Conservation (phyloP, 2,329 filamentous ascomycete species). For the Penicillium capsulatum region DNA sequence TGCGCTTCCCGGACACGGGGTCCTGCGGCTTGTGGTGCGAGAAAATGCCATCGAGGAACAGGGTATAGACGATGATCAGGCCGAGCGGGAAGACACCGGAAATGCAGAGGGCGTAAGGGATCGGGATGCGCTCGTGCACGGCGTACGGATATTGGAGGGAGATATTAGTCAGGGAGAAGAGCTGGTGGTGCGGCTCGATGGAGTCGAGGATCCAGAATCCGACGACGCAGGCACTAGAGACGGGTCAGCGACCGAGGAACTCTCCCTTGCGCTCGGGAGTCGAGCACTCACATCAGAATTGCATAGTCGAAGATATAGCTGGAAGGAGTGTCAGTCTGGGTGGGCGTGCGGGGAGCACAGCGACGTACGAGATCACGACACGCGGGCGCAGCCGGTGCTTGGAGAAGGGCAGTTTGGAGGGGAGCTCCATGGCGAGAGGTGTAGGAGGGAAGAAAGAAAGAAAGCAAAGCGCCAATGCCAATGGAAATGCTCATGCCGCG, state of each 20-base stretch:
- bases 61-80: conserved; percentile 54
- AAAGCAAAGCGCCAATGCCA: neutral
- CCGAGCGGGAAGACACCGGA: conserved; percentile 48
- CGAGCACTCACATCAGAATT: conserved; percentile 55
- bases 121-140: conserved; percentile 52
- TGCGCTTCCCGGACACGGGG: conserved; percentile 34
- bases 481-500: neutral
- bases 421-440: conserved; percentile 19
- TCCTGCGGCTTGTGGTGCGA: conserved; percentile 46
- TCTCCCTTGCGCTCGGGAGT: no score
- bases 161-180: conserved; percentile 54
- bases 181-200: conserved; percentile 54
- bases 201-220: conserved; percentile 53
- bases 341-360: conserved; percentile 1
- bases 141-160: conserved; percentile 58
- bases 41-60: conserved; percentile 57
- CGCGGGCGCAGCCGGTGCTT: conserved; percentile 50
- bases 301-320: conserved; percentile 58
- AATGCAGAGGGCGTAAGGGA: conserved; percentile 48
- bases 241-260: no score
- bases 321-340: conserved; percentile 9
- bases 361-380: conserved; percentile 51
- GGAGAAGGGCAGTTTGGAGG: conserved; percentile 50
- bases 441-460: neutral
- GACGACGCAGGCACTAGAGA: conserved; percentile 47